Percentiles rank a stretch among this genome's conserved stretches.
Conservation (phyloP, 2,329 filamentous ascomycete genomes). For the Aspergillus felis region DNA sequence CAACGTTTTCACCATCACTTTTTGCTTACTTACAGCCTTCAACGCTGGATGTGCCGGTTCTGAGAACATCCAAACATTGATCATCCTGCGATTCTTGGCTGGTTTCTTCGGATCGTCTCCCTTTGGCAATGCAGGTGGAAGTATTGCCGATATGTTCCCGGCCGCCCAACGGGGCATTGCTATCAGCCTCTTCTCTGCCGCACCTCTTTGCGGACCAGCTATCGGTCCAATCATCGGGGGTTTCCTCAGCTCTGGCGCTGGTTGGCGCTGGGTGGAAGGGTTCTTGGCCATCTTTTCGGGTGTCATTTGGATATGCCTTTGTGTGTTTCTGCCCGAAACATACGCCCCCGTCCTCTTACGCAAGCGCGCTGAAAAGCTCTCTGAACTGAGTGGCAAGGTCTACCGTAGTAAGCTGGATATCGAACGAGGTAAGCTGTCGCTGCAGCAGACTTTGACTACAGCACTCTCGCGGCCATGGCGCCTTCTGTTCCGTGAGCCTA, state of each 20-base stretch:
- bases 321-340: conserved; percentile 19
- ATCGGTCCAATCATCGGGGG: conserved; percentile 60
- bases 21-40: conserved; percentile 52
- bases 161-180: conserved; percentile 53
- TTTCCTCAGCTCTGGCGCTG: conserved; percentile 58
- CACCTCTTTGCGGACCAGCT: conserved; percentile 62
- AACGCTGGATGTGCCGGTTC: conserved; percentile 57
- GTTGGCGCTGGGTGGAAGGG: conserved; percentile 66
- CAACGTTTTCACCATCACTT: conserved; percentile 26
- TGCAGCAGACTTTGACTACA: conserved; percentile 36
- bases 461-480: conserved; percentile 44
- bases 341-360: conserved; percentile 48
- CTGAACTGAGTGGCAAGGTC: conserved; percentile 44
- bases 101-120: conserved; percentile 59
- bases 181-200: conserved; percentile 61
- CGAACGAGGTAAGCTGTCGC: conserved; percentile 37
- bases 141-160: conserved; percentile 58
- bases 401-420: conserved; percentile 33
- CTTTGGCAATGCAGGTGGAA: conserved; percentile 58
- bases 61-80: conserved; percentile 54
- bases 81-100: conserved; percentile 63
- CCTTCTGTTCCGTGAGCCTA: conserved; percentile 43
- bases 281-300: conserved; percentile 61
- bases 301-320: conserved; percentile 42
- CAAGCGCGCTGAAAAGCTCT: conserved; percentile 42